These are phyloP conservation scores for Chalciporus sphaerocephalus DNA, from an alignment of 768 basidiomycete genomes.

Conservation along the genomic window DNA sequence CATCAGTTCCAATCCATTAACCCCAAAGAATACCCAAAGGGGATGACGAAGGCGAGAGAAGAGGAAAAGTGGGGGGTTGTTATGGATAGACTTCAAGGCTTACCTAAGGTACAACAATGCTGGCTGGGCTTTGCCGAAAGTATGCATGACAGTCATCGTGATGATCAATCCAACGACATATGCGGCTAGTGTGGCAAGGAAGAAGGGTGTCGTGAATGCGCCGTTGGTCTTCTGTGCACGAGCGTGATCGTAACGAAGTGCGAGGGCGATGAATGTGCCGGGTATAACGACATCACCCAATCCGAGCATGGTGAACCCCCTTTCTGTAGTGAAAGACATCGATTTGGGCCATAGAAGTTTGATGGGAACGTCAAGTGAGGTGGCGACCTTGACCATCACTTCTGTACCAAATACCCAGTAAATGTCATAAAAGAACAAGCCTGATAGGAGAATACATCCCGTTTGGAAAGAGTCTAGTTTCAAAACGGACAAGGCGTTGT, in stretches of 20 bases:
- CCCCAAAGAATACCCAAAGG: not conserved
- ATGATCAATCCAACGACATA: conserved; percentile 69
- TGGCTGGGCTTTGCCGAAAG: conserved; percentile 73
- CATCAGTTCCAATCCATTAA: not conserved
- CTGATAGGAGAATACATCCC: conserved; percentile 74
- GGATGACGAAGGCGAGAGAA: not conserved
- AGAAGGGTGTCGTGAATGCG: conserved; percentile 68
- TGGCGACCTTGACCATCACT: conserved; percentile 94
- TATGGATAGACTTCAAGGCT: conserved; percentile 15
- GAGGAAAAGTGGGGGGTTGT: not conserved
- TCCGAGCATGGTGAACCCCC: conserved; percentile 86
- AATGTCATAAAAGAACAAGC: conserved; percentile 89
- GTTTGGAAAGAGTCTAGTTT: conserved; percentile 89
- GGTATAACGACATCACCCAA: conserved; percentile 81
- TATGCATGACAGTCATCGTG: conserved; percentile 86
- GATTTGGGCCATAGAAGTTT: conserved; percentile 88
- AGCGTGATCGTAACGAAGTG: conserved; percentile 77
- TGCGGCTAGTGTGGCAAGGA: conserved; percentile 59
- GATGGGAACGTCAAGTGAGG: conserved; percentile 85
- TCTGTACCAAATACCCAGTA: conserved; percentile 92
- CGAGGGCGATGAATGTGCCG: conserved; percentile 72
- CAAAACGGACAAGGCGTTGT: conserved; percentile 73
- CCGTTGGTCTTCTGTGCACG: conserved; percentile 34
- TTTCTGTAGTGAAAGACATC: conserved; percentile 39
- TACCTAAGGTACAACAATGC: conserved; percentile 90